A percentile compares a stretch with the other conserved stretches of the same genome.
Conservation (phyloP, 2,329 filamentous ascomycete genomes). For the Scleromitrula shiraiana region DNA sequence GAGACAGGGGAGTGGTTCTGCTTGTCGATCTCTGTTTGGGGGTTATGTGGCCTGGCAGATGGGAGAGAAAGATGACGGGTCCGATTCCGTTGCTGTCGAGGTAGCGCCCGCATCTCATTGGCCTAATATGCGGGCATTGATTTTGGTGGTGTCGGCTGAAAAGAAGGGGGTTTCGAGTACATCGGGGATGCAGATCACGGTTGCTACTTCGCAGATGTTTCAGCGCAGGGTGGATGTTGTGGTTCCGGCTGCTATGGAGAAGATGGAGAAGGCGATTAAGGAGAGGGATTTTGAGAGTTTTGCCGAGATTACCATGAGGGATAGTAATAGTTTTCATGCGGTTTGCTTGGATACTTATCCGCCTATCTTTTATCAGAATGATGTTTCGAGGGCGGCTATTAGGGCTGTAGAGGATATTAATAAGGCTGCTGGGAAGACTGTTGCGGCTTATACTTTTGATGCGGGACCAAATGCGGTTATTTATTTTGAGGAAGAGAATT, state of each 20-base stretch:
- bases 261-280: constrained; percentile 76
- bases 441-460: constrained; percentile 96
- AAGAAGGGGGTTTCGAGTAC: constrained; percentile 95
- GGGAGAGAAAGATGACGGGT: constrained; percentile 67
- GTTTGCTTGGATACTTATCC: constrained; percentile 92
- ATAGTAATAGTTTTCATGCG: constrained; percentile 95
- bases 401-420: constrained; percentile 88
- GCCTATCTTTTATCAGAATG: constrained; percentile 98
- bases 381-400: constrained; percentile 80
- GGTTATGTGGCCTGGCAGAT: constrained; percentile 94
- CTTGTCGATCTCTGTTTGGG: constrained; percentile 86
- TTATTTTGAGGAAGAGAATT: constrained; percentile 82
- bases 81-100: constrained; percentile 80
- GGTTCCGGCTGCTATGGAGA: constrained; percentile 74
- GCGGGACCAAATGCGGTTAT: constrained; percentile 95
- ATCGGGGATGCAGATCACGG: constrained; percentile 94
- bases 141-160: constrained; percentile 83
- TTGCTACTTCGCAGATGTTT: constrained; percentile 85
- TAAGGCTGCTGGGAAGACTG: constrained; percentile 62
- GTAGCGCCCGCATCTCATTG: constrained; percentile 86
- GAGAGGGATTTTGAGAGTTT: constrained; percentile 78
- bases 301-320: constrained; percentile 86
- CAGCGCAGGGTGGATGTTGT: constrained; percentile 63
- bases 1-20: constrained; percentile 87
- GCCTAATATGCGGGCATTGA: constrained; percentile 87